Evolutionary conservation across 441 rosid genomes (phyloP), one percentile per base, ranked within the genome.

Genomic region (Pelargonium myrrhifolium): DNA sequence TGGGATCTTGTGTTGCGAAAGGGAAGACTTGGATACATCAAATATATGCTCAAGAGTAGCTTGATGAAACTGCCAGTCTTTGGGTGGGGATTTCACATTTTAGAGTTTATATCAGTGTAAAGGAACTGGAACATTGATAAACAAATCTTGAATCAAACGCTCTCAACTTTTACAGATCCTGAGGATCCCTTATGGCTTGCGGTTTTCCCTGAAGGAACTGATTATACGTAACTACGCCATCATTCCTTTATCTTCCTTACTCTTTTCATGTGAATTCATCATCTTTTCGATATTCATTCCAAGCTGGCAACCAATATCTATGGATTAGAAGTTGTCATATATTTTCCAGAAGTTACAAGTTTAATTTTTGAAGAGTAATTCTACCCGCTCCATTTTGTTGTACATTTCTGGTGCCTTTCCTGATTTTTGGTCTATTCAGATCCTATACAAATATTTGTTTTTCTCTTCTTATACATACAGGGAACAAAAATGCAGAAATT

Each of bases 121-220:
- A 91, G 99, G 85, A 94, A 89, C 65, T 87, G 97, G 82, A 96
- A 93, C 77, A 79, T 82, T 6, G 99, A 94, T 66, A 93, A 89
- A 67, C 88, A 82, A 56, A 77, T 79, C 45, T 58, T 91, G 84
- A 81, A 70, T 58, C 80, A 70, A 67, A 81, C 75, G 86, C 90
- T 94, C 64, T 85, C 89, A 4, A 84, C 85, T 70, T 88, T 94
- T 74, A 81, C 79, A 71, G 82, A 87, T 78, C 89, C 89, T 74
- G 82, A 9, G 68, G 97, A 91, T 74, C 92, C 93, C 12, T 83
- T 93, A n/a, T 93, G 99, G 99, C 99, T 93, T 56, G 90, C 92
- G 72, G 85, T 93, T 60, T 93, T 93, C 81, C 99, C 99, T 0
- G 96, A 94, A 84, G 99, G 99, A 78, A 94, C 99, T 21, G 97